Evolutionary conservation across 495 filamentous ascomycete species (phyloP).

Genomic region (Letharia columbiana): DNA sequence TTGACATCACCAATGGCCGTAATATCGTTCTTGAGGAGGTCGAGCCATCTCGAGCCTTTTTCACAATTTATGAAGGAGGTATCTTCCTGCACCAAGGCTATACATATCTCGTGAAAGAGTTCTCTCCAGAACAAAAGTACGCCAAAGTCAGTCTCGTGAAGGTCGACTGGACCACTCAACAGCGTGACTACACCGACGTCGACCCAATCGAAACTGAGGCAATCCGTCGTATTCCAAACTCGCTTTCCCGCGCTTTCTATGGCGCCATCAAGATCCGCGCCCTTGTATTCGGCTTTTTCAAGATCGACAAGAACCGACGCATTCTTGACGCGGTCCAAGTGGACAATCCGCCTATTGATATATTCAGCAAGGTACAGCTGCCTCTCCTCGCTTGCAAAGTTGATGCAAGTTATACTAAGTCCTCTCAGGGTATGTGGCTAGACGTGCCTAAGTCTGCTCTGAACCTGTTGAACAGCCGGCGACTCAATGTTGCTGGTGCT

Average conservation of each 20-base stretch:
- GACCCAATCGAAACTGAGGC: slow-evolving; percentile 85
- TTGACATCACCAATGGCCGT: slow-evolving; percentile 73
- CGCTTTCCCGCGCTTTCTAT: slow-evolving; percentile 61
- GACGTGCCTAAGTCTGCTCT: slow-evolving; percentile 76
- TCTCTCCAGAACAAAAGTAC: slow-evolving; percentile 67
- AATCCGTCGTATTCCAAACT: slow-evolving; percentile 57
- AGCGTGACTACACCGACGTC: slow-evolving; percentile 91
- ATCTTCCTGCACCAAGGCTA: slow-evolving; percentile 95
- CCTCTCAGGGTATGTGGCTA: slow-evolving; percentile 62
- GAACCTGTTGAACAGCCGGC: slow-evolving; percentile 60
- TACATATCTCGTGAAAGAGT: slow-evolving; percentile 84
- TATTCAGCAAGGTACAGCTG: slow-evolving; percentile 59
- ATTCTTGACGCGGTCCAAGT: slow-evolving; percentile 90
- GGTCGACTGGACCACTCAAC: slow-evolving; percentile 91
- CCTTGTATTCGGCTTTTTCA: slow-evolving; percentile 93
- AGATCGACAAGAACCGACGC: slow-evolving; percentile 69
- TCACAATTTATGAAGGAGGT: slow-evolving; percentile 93
- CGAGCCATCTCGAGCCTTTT: slow-evolving; percentile 90
- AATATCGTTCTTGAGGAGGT: slow-evolving; percentile 89
- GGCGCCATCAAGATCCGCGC: slow-evolving; percentile 75
- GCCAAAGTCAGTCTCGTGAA: slow-evolving; percentile 71
- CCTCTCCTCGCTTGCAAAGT: neutral
- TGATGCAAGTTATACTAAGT: neutral
- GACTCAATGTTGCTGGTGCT: slow-evolving; percentile 75
- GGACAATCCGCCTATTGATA: slow-evolving; percentile 83